Base-by-base conservation (phyloP, 352 stramenopile species). In the Pythium scleroteichum region DNA sequence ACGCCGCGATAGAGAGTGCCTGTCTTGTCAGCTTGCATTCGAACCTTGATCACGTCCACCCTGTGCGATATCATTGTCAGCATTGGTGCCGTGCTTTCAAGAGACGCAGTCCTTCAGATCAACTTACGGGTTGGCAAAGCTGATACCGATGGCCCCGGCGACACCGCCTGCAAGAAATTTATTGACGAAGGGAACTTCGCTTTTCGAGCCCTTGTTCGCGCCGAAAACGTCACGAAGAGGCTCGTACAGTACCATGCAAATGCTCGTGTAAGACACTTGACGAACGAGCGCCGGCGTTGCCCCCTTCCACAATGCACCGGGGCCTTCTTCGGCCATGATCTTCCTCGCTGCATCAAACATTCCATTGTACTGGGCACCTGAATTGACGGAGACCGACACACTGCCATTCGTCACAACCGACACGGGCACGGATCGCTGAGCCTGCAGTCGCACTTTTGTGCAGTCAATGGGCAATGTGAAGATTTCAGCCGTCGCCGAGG, bases 11-110 rank as follows among this genome's bases (percentile, higher is more conserved):
- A 92, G 20, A 92, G 55, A 39, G 71, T 81, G 17, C 83, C 85
- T 3, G 82, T 73, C 24, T 82, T 80, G 51, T 91, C 79, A 0
- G 81, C 80, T 59, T 96, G 87, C 83, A 96, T 94, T 3, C 82
- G 84, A 44, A 94, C 82, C 68, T 96, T 96, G 66, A 96, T 92
- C 40, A 96, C 87, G 64, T 96, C 87, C 53, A 94, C 76, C 14
- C 85, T 94, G 59, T 10, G 61, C 57, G 22, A 58, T 17, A 38
- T 32, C n/a, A 23, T 24, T 33, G 64, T 46, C 5, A 64, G 13
- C 12, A 60, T 33, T 14, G 46, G 22, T 58, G 39, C 17, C n/a
- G n/a, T n/a, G n/a, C n/a, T n/a, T n/a, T n/a, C 26, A 35, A 22
- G 23, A 40, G 26, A 39, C 46, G 20, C 5, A 20, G 26, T 6